phyloP scores from a whole-genome alignment of 352 stramenopile genomes.

The Pythium brachiatum region DNA sequence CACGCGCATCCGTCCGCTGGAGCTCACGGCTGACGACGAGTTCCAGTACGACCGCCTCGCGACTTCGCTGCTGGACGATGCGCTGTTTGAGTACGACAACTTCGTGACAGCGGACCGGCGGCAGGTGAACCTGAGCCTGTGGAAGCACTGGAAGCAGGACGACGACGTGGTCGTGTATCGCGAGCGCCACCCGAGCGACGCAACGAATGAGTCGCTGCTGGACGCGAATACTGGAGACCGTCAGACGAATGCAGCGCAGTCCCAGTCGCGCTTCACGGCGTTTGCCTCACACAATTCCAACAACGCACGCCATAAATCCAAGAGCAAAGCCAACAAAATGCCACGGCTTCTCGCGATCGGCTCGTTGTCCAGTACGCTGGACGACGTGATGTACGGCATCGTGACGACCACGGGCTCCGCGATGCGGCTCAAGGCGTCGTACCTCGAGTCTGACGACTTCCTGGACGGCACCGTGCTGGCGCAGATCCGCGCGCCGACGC shows the following conservation, averaged over 20 bases:
- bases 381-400: slow-evolving; percentile 63
- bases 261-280: slow-evolving; percentile 12
- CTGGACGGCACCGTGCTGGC: slow-evolving; percentile 45
- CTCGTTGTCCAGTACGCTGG: slow-evolving; percentile 36
- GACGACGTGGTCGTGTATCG: slow-evolving; percentile 24
- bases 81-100: slow-evolving; percentile 22
- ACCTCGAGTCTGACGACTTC: slow-evolving; percentile 44
- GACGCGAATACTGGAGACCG: background rate
- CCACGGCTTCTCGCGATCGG: slow-evolving; percentile 32
- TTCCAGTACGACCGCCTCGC: slow-evolving; percentile 23
- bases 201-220: slow-evolving; percentile 6
- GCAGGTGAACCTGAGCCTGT: slow-evolving; percentile 17
- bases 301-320: background rate
- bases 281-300: background rate
- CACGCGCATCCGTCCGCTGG: slow-evolving; percentile 5
- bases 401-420: slow-evolving; percentile 44
- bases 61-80: slow-evolving; percentile 21
- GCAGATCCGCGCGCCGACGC: slow-evolving; percentile 32
- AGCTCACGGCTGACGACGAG: slow-evolving; percentile 21
- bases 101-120: slow-evolving; percentile 21
- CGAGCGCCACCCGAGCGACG: slow-evolving; percentile 6
- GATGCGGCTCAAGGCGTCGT: slow-evolving; percentile 54
- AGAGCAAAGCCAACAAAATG: background rate
- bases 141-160: slow-evolving; percentile 19
- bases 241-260: background rate